phyloP scores from a whole-genome alignment of 2,329 filamentous ascomycete species.

The Botryotinia convoluta region DNA sequence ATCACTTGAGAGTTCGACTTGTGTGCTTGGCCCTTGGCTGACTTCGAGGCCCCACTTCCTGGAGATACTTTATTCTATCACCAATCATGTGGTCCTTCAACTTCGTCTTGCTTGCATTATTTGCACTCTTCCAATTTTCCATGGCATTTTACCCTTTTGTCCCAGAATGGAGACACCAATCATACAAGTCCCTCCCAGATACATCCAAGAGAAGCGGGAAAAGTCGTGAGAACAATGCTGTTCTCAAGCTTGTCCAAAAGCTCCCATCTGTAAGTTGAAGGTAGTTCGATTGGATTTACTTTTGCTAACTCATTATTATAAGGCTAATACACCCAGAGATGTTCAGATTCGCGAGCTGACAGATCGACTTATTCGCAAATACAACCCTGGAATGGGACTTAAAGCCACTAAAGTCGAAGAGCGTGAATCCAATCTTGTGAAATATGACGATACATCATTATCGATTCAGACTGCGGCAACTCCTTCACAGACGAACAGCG shows the following conservation, averaged over 20 bases:
- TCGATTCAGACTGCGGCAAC: constrained; percentile 33
- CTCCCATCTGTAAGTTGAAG: constrained; percentile 26
- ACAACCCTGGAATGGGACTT: constrained; percentile 24
- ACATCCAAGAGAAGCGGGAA: constrained; percentile 6
- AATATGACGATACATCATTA: constrained; percentile 29
- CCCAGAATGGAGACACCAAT: constrained; percentile 31
- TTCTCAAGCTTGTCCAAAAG: constrained; percentile 27
- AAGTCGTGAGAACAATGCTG: neutral
- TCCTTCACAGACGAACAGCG: constrained; percentile 48
- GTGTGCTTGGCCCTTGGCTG: neutral
- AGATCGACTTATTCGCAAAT: constrained; percentile 32
- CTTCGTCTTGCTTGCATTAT: neutral
- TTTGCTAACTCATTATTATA: constrained; percentile 7
- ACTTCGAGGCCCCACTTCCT: neutral
- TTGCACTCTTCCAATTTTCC: constrained; percentile 20
- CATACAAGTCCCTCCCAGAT: neutral
- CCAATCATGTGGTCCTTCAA: constrained; percentile 11
- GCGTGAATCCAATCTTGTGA: constrained; percentile 22
- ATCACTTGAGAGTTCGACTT: neutral
- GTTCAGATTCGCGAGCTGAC: constrained; percentile 27
- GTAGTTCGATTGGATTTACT: neutral
- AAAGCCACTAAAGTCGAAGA: constrained; percentile 5
- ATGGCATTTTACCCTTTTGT: constrained; percentile 33
- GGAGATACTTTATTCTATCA: neutral
- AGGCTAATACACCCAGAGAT: constrained; percentile 26